These are phyloP conservation scores for Arthrobotrys sinensis DNA, from an alignment of 2,329 filamentous ascomycete genomes.

Conservation along the genomic window DNA sequence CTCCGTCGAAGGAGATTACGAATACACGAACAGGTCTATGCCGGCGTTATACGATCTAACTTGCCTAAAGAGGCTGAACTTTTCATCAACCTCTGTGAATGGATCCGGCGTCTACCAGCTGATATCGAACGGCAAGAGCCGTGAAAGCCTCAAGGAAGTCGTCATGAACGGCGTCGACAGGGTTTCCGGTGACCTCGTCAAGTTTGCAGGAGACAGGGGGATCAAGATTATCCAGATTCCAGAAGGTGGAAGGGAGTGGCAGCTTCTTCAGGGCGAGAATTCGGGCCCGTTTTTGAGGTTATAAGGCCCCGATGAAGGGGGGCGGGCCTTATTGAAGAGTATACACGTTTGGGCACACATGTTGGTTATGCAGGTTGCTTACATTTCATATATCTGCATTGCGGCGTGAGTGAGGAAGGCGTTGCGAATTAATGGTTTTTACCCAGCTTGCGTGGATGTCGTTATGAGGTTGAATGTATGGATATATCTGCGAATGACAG, in stretches of 20 bases:
- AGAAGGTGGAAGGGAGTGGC: slow-evolving; percentile 42
- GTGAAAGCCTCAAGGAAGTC: slow-evolving; percentile 31
- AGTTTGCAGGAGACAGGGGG: slow-evolving; percentile 22
- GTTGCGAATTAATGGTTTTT: not conserved
- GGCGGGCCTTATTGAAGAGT: not conserved
- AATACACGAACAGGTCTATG: slow-evolving; percentile 33
- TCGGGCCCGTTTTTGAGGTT: slow-evolving; percentile 36
- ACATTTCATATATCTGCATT: not conserved
- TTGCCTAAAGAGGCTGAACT: slow-evolving; percentile 23
- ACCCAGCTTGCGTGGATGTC: not conserved
- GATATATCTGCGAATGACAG: not conserved
- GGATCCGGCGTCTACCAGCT: slow-evolving; percentile 42
- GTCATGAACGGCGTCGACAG: slow-evolving; percentile 51
- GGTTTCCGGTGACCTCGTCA: slow-evolving; percentile 37
- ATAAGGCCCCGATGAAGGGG: not conserved
- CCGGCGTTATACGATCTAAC: slow-evolving; percentile 29
- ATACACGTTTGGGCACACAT: not conserved
- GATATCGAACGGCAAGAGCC: slow-evolving; percentile 42
- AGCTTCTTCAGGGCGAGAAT: slow-evolving; percentile 38
- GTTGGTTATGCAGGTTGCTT: slow-evolving; percentile 4
- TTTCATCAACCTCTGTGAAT: slow-evolving; percentile 43
- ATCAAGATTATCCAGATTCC: slow-evolving; percentile 42
- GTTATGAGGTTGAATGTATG: slow-evolving; percentile 5
- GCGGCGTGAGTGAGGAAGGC: not conserved
- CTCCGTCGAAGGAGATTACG: slow-evolving; percentile 50